A percentile compares a stretch with the other conserved stretches of the same genome.
Evolutionary conservation across 2,329 filamentous ascomycete genomes (phyloP).

Genomic region (Alternaria incomplexa): DNA sequence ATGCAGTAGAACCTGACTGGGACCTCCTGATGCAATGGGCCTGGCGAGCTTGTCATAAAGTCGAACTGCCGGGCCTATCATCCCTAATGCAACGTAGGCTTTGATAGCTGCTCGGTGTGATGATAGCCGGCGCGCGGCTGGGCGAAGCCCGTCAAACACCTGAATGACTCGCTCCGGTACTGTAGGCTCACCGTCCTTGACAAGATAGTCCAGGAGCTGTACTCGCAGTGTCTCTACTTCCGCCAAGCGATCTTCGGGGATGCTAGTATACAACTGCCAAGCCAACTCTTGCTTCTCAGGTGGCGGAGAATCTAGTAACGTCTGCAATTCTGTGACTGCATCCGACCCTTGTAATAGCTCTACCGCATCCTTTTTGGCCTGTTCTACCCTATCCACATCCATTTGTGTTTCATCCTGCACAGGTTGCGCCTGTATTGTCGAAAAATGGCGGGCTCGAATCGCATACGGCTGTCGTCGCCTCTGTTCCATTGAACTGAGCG

Average conservation of each 20-base stretch:
- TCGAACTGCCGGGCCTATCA: slow-evolving; percentile 45
- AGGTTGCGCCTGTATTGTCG: slow-evolving; percentile 25
- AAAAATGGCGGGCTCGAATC: slow-evolving; percentile 34
- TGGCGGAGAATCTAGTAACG: slow-evolving; percentile 19
- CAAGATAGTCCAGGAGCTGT: slow-evolving; percentile 41
- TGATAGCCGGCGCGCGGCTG: slow-evolving; percentile 44
- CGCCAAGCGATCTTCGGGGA: slow-evolving; percentile 17
- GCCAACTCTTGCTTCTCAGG: slow-evolving; percentile 37
- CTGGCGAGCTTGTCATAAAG: slow-evolving; percentile 51
- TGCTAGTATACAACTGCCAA: slow-evolving; percentile 47
- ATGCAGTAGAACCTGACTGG: slow-evolving; percentile 9
- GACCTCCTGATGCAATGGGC: neutral
- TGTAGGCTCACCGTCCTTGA: slow-evolving; percentile 20
- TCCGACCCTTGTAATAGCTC: slow-evolving; percentile 20
- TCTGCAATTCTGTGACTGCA: slow-evolving; percentile 25
- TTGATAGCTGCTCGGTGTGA: slow-evolving; percentile 55
- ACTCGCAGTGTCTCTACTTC: slow-evolving; percentile 12
- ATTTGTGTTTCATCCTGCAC: slow-evolving; percentile 8
- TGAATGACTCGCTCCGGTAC: slow-evolving; percentile 53
- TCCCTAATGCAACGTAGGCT: slow-evolving; percentile 52
- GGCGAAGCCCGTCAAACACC: slow-evolving; percentile 55
- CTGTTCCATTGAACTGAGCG: slow-evolving; percentile 30
- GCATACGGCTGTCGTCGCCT: slow-evolving; percentile 30
- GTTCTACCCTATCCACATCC: slow-evolving; percentile 11
- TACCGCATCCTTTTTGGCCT: slow-evolving; percentile 27